Percentiles rank a stretch among this genome's conserved stretches.
Conservation (phyloP, 768 basidiomycete genomes). For the Collybia sp. region DNA sequence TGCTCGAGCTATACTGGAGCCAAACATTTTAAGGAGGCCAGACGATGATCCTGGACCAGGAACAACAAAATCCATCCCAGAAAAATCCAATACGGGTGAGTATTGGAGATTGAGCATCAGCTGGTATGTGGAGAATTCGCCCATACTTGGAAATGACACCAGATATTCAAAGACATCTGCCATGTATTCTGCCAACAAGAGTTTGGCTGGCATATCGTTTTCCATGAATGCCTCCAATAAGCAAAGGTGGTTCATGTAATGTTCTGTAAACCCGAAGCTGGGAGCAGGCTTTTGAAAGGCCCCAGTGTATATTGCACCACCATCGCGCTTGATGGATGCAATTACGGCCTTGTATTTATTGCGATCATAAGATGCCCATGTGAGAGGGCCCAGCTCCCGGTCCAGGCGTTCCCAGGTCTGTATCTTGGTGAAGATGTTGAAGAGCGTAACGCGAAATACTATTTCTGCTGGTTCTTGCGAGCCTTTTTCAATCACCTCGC, state of each 20-base stretch:
- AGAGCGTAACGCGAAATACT: slow-evolving; percentile 67
- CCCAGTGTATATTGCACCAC: slow-evolving; percentile 54
- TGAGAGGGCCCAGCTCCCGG: slow-evolving; percentile 48
- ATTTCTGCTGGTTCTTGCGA: slow-evolving; percentile 55
- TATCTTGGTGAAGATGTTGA: slow-evolving; percentile 67
- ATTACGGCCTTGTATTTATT: slow-evolving; percentile 51
- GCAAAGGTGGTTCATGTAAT: slow-evolving; percentile 59
- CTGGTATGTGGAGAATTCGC: slow-evolving; percentile 71
- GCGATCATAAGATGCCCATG: slow-evolving; percentile 55
- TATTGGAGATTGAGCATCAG: slow-evolving; percentile 59
- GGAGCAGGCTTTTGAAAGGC: slow-evolving; percentile 74
- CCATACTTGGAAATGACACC: slow-evolving; percentile 62
- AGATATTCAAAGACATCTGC: slow-evolving; percentile 62
- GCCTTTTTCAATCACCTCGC: slow-evolving; percentile 67
- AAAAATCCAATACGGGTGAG: slow-evolving; percentile 52
- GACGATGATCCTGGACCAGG: slow-evolving; percentile 63
- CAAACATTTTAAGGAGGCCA: slow-evolving; percentile 69
- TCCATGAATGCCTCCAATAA: slow-evolving; percentile 60
- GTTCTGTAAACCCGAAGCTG: slow-evolving; percentile 37
- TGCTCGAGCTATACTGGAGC: slow-evolving; percentile 27
- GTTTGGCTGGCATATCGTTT: slow-evolving; percentile 41
- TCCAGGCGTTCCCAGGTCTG: slow-evolving; percentile 67
- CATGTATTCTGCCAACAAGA: slow-evolving; percentile 47
- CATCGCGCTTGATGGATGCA: slow-evolving; percentile 26
- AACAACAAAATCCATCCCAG: slow-evolving; percentile 65